Evolutionary conservation across 139 green algal genomes (phyloP), one percentile per base, ranked within the genome.

Genomic region (Picochlorum sp.): DNA sequence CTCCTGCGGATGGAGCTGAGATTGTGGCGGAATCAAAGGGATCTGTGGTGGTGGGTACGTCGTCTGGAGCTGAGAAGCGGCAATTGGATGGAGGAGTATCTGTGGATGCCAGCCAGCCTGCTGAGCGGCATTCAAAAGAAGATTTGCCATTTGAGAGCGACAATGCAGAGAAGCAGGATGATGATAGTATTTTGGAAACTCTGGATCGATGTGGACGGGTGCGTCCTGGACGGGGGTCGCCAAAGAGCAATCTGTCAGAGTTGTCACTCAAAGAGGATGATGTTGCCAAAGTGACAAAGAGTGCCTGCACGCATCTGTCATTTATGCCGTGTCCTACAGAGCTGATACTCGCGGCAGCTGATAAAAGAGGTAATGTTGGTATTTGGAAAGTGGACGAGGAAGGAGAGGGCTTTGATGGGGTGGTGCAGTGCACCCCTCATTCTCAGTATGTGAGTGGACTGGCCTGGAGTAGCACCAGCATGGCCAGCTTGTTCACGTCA

Each of bases 361-460:
- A 81, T 71, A 84, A 84, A 55, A 60, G 67, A 15, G 78, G 78
- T 23, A 65, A 72, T 45, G 44, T 84, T 11, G 69, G 63, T 23
- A 62, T 84, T 21, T 84, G 78, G 78, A 60, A 74, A 51, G 56
- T 83, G 7, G 66, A 83, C 45, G 11, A 79, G 18, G 59, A 38
- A 16, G 47, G 11, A 21, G 18, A 54, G 6, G 26, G 20, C 44
- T 66, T 76, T 63, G 64, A 70, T 38, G 71, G 75, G 4, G 66
- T 76, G 20, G 23, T 79, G 60, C 5, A 11, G 4, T 62, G 67
- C 57, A 6, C 34, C n/a, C 50, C 58, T 21, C 66, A 66, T n/a
- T 67, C 55, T 15, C 26, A 72, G 50, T 81, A 80, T 51, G 60
- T 77, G 14, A 70, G 28, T 54, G 73, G 73, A 9, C 50, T 77